These are phyloP conservation scores for Wickerhamomyces mucosus DNA, from an alignment of 805 yeast genomes.

Conservation along the genomic window DNA sequence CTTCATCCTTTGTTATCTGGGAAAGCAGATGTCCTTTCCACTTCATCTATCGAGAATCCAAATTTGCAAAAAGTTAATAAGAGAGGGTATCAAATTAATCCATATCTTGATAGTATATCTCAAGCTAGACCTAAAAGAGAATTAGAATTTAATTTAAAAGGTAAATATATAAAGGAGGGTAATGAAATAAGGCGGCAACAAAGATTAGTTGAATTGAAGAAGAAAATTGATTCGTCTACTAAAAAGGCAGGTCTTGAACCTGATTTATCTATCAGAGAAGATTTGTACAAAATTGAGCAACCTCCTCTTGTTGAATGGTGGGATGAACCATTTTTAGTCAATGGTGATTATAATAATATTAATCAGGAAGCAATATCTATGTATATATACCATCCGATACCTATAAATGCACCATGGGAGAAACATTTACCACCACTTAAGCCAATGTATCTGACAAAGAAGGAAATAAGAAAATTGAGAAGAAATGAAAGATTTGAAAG, in stretches of 20 bases:
- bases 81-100: constrained; percentile 23
- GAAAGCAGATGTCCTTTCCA: constrained; percentile 3
- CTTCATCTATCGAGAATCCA: constrained; percentile 14
- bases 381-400: constrained; percentile 80
- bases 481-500: constrained; percentile 54
- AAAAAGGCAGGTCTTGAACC: constrained; percentile 38
- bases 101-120: constrained; percentile 20
- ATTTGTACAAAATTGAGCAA: constrained; percentile 30
- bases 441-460: constrained; percentile 59
- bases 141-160: constrained; percentile 47
- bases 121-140: constrained; percentile 25
- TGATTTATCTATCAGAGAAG: constrained; percentile 46
- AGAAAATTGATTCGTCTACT: constrained; percentile 23
- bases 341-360: constrained; percentile 27
- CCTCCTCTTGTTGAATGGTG: constrained; percentile 86
- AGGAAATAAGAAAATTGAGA: constrained; percentile 66
- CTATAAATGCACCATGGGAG: constrained; percentile 52
- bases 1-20: constrained; percentile 23
- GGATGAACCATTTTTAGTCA: constrained; percentile 53
- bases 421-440: constrained; percentile 28
- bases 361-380: constrained; percentile 41
- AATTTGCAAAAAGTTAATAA: constrained; percentile 13
- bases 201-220: constrained; percentile 25
- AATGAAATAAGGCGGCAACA: constrained; percentile 36
- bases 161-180: constrained; percentile 42